phyloP scores from a whole-genome alignment of 2,329 filamentous ascomycete species.

The Fusarium odoratissimum region DNA sequence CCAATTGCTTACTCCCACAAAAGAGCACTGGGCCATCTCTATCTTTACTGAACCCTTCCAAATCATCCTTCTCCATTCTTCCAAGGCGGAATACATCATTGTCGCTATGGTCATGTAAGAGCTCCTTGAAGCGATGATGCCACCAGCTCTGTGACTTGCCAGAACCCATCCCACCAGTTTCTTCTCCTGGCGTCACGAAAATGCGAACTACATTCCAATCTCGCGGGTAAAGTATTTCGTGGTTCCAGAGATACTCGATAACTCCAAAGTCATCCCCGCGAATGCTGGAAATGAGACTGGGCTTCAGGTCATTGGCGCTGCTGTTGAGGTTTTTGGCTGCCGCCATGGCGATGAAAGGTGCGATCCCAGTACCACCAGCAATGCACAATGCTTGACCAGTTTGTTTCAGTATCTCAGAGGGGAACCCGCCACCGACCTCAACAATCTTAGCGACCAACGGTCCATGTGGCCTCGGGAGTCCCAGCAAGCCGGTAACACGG shows the following conservation, averaged over 20 bases:
- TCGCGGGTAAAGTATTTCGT: neutral
- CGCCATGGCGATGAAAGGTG: constrained; percentile 1
- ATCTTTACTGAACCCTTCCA: rapidly evolving
- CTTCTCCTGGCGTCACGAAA: constrained; percentile 7
- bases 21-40: neutral
- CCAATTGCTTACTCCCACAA: constrained; percentile 11
- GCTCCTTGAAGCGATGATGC: neutral
- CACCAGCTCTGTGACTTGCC: neutral
- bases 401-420: rapidly evolving
- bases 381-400: rapidly evolving
- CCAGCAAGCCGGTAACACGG: constrained; percentile 9
- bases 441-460: neutral
- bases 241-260: neutral
- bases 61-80: neutral
- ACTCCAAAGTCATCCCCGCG: neutral
- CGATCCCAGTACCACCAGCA: neutral
- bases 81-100: neutral
- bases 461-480: neutral
- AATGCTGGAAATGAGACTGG: constrained; percentile 5
- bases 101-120: neutral
- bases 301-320: neutral
- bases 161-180: neutral
- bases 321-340: neutral
- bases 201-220: neutral
- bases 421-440: constrained; percentile 2